Evolutionary conservation across 129 eudicot species (phyloP), one percentile per base, ranked within the genome.

Genomic region (Centaurea solstitialis): DNA sequence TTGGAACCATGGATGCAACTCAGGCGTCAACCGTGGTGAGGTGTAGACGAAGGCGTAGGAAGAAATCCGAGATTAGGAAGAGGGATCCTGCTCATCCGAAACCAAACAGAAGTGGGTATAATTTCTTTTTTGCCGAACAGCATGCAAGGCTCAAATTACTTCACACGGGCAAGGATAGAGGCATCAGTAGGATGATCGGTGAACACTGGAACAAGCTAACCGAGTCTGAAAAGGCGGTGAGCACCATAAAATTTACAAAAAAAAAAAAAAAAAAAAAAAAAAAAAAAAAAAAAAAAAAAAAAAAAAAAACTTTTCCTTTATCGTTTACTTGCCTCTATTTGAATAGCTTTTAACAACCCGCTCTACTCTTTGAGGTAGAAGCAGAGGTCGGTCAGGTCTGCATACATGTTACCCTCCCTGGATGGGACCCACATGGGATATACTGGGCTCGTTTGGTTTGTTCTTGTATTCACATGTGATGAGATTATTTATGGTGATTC

Each of bases 11-110:
- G 68, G 75, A 78, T 37, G 83, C 66, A 22, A 57, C 87, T 62
- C 80, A 88, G 28, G 75, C 83, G 15, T 26, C 76, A 78, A 62
- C 90, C 76, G 40, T 83, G 41, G 86, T 76, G 4, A 79, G 82
- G 75, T 26, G 22, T 23, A 82, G 94, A n/a, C 92, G 93, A 57
- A 89, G 93, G 81, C 94, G 98, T 69, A 91, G 98, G 85, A 93
- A 87, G 91, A 94, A 94, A 80, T 90, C 89, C 64, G 99, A 95
- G 76, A 92, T 92, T 20, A 88, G 80, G 50, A 95, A 80, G 80
- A 83, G 99, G 84, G 99, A 95, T 65, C 99, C 99, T 0, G 88
- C 91, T 74, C 99, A 89, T 74, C 99, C 99, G 0, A 95, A 95
- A 82, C 97, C 99, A 39, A 95, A 95, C 53, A 83, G 98, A 85